These are phyloP conservation scores for Mucor lusitanicus DNA, from an alignment of 371 early-diverging fungal species.

Conservation along the genomic window DNA sequence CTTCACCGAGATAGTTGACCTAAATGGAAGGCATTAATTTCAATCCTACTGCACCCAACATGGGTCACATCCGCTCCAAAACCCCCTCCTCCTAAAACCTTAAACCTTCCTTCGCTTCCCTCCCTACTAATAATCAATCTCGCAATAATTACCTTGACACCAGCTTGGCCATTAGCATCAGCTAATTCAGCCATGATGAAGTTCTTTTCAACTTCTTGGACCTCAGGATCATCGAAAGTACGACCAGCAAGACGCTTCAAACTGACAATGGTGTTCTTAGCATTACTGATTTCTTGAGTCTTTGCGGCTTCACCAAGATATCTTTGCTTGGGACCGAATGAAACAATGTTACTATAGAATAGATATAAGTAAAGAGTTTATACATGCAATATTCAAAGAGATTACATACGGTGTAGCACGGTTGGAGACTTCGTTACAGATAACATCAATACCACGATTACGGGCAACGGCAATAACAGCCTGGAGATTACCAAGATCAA, in stretches of 20 bases:
- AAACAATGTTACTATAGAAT: conserved; percentile 75
- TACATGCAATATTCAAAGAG: not conserved
- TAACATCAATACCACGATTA: conserved; percentile 97
- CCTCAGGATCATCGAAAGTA: conserved; percentile 86
- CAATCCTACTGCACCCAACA: not conserved
- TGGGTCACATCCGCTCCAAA: not conserved
- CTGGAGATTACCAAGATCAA: conserved; percentile 96
- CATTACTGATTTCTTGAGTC: conserved; percentile 93
- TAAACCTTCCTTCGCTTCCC: not conserved
- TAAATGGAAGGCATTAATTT: conserved; percentile 14
- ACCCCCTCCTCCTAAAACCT: not conserved
- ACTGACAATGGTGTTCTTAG: conserved; percentile 92
- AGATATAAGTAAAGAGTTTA: not conserved
- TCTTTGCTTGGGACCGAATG: conserved; percentile 94
- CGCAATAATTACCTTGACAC: conserved; percentile 66
- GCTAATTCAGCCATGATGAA: conserved; percentile 81
- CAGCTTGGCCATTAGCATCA: conserved; percentile 84
- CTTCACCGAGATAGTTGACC: conserved; percentile 81
- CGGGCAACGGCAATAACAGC: conserved; percentile 96
- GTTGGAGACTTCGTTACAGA: conserved; percentile 96
- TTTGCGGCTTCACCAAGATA: conserved; percentile 95
- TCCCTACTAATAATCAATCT: not conserved
- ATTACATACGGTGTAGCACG: conserved; percentile 90
- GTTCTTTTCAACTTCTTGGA: conserved; percentile 80
- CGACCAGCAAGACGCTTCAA: conserved; percentile 97